Percentiles rank a stretch among this genome's conserved stretches.
Conservation (phyloP, 1,139 yeast genomes). For the Debaryomycetaceae sp. region DNA sequence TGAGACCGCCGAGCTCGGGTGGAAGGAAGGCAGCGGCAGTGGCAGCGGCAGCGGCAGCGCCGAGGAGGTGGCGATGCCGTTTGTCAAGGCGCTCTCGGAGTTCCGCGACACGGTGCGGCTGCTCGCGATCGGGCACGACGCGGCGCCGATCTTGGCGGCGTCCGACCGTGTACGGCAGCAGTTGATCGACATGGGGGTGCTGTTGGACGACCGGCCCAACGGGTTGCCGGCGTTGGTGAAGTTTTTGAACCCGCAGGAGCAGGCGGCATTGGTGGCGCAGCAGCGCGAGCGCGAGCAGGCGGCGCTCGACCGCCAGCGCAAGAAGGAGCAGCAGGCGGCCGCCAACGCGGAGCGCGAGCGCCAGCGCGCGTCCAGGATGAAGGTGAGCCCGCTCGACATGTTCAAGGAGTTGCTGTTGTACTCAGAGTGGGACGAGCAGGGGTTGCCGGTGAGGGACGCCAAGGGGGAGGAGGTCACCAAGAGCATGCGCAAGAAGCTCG, state of each 20-base stretch:
- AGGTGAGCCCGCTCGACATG: conserved; percentile 65
- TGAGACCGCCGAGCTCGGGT: conserved; percentile 71
- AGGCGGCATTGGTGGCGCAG: conserved; percentile 55
- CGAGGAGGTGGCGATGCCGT: conserved; percentile 77
- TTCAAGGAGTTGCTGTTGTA: conserved; percentile 57
- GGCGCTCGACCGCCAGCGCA: conserved; percentile 34
- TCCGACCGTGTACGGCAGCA: conserved; percentile 46
- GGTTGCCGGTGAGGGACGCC: conserved; percentile 73
- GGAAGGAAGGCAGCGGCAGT: conserved; percentile 38
- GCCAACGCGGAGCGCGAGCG: conserved; percentile 55
- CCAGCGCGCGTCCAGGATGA: conserved; percentile 67
- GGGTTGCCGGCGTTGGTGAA: conserved; percentile 76
- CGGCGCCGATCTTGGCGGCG: conserved; percentile 50
- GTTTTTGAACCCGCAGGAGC: conserved; percentile 67
- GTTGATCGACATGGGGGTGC: conserved; percentile 69
- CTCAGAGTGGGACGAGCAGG: conserved; percentile 78
- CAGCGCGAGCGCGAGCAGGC: conserved; percentile 59
- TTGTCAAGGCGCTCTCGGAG: conserved; percentile 65
- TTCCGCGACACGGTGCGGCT: conserved; percentile 81
- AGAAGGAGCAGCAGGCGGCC: conserved; percentile 35
- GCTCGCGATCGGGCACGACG: conserved; percentile 65
- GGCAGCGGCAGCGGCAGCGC: conserved; percentile 21
- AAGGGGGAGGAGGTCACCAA: conserved; percentile 87
- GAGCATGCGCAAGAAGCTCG: conserved; percentile 76
- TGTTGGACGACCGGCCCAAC: conserved; percentile 83